phyloP scores from a whole-genome alignment of 768 basidiomycete genomes.

The Termitomyces sp. region DNA sequence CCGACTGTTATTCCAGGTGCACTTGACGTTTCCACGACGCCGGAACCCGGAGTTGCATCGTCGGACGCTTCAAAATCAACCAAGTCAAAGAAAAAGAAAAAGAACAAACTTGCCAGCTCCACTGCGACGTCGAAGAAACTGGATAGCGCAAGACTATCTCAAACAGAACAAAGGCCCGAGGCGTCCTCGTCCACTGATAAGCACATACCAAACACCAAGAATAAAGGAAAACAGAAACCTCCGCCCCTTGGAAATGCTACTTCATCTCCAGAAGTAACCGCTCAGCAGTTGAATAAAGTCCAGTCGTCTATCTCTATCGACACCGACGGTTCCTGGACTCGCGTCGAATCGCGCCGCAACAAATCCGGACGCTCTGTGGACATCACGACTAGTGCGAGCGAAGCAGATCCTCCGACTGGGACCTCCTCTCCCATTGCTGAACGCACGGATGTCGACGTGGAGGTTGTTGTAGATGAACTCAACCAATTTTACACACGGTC shows the following conservation, averaged over 20 bases:
- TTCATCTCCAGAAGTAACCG: constrained; percentile 12
- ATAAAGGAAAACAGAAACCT: not conserved
- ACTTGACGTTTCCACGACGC: constrained; percentile 24
- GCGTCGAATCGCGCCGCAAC: constrained; percentile 45
- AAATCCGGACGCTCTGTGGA: constrained; percentile 22
- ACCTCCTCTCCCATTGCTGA: constrained; percentile 32
- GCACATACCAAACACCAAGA: not conserved
- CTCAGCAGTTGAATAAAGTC: constrained; percentile 13
- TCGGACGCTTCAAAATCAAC: not conserved
- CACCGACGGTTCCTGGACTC: constrained; percentile 67
- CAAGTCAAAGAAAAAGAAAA: constrained; percentile 19
- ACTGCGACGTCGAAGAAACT: not conserved
- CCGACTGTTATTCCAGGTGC: constrained; percentile 39
- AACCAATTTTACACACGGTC: constrained; percentile 17
- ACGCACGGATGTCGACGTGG: constrained; percentile 22
- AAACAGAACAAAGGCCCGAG: constrained; percentile 19
- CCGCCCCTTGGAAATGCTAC: not conserved
- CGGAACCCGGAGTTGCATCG: not conserved
- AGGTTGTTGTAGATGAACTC: constrained; percentile 4
- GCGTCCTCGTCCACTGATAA: constrained; percentile 12
- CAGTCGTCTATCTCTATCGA: constrained; percentile 35
- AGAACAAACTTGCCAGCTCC: constrained; percentile 28
- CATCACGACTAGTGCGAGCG: constrained; percentile 41
- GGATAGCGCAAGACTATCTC: not conserved
- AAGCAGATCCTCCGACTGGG: constrained; percentile 40